These are phyloP conservation scores for Eutrema yunnanense DNA, from an alignment of 345 rosid genomes.

Conservation along the genomic window DNA sequence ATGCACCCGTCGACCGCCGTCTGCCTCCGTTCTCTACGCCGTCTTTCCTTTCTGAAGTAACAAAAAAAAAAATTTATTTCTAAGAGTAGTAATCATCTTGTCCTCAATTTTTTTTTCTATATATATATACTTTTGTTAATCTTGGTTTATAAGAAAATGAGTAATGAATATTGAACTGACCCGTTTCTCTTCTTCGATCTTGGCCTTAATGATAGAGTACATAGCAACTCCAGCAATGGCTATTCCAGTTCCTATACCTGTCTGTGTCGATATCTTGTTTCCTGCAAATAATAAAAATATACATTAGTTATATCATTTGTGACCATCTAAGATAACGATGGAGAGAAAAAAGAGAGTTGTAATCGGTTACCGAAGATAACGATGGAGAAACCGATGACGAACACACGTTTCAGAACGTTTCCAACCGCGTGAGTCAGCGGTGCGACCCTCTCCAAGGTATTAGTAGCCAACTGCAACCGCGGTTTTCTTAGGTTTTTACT, in stretches of 20 bases:
- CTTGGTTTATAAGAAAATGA: neutral
- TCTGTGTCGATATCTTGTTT: conserved; percentile 87
- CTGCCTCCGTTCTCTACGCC: conserved; percentile 11
- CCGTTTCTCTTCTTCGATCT: conserved; percentile 86
- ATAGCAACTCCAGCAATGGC: conserved; percentile 90
- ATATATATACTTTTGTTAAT: neutral
- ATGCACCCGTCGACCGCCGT: conserved; percentile 10
- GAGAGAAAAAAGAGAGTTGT: neutral
- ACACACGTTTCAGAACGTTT: conserved; percentile 95
- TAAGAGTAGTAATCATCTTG: conserved; percentile 4
- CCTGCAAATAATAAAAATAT: conserved; percentile 32
- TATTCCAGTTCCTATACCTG: conserved; percentile 77
- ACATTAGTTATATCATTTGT: neutral
- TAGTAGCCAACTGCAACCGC: conserved; percentile 74
- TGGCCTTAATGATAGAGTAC: conserved; percentile 85
- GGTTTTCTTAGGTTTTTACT: neutral
- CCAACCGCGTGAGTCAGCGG: conserved; percentile 99
- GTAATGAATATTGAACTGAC: conserved; percentile 34
- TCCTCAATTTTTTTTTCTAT: neutral
- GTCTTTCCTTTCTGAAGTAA: conserved; percentile 27
- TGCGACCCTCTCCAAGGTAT: conserved; percentile 95
- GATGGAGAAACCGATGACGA: conserved; percentile 94
- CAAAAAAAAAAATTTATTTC: neutral
- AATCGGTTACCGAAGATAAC: conserved; percentile 55
- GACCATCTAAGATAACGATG: neutral